phyloP scores from a whole-genome alignment of 2,329 filamentous ascomycete genomes.

The Huntiella abstrusa region DNA sequence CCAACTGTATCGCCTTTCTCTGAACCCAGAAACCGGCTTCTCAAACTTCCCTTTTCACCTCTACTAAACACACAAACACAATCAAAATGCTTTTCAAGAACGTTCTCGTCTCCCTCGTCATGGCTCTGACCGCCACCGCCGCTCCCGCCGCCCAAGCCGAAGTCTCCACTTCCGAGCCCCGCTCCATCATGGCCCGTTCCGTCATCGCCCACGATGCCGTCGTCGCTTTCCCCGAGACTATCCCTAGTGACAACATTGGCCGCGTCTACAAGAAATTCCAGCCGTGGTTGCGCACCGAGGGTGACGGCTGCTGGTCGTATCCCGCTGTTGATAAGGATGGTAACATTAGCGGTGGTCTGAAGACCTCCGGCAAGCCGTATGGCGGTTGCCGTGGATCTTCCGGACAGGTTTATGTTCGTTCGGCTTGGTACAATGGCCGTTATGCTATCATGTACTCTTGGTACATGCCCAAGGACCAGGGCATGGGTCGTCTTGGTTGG shows the following conservation, averaged over 20 bases:
- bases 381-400: conserved; percentile 19
- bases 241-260: conserved; percentile 16
- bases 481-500: conserved; percentile 14
- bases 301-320: conserved; percentile 43
- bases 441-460: conserved; percentile 25
- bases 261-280: conserved; percentile 19
- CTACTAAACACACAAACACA: not conserved
- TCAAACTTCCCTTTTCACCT: not conserved
- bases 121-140: conserved; percentile 6
- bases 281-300: conserved; percentile 22
- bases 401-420: conserved; percentile 23
- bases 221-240: conserved; percentile 17
- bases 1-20: no score
- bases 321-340: conserved; percentile 39
- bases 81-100: conserved; percentile 9
- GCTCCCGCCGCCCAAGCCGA: not conserved
- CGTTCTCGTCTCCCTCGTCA: not conserved
- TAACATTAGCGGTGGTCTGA: conserved; percentile 27
- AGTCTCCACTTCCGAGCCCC: conserved; percentile 11
- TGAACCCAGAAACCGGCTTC: no score
- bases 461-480: conserved; percentile 29
- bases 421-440: conserved; percentile 15
- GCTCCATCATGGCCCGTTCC: conserved; percentile 15
- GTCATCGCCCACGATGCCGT: conserved; percentile 18
- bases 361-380: conserved; percentile 16